Evolutionary conservation across 2,329 filamentous ascomycete species (phyloP), one percentile per base, ranked within the genome.

Genomic region (Pyrenochaeta sp.): DNA sequence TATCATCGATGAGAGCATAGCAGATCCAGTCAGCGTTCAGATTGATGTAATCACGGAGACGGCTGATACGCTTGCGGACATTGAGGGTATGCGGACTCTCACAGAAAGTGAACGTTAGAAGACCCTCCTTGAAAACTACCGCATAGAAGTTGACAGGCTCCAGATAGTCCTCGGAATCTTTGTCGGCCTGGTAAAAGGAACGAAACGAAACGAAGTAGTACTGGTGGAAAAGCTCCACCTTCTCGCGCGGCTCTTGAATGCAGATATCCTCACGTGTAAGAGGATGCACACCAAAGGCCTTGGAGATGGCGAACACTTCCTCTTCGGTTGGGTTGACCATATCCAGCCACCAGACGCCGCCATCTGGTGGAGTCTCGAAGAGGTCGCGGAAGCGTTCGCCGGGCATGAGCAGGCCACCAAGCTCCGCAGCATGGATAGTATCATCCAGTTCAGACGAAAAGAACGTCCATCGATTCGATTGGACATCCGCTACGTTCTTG

Each of bases 121-220:
- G 92, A 6, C 95, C 95, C 79, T 98, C 92, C 19, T 93, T 91
- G 82, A 97, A 98, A 25, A 99, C 95, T 49, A 99, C 88, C 59
- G 97, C 95, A 74, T 98, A 99, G 52, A 97, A 90, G 77, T 98
- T 97, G 81, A 96, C 92, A 0, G 95, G 93, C 71, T 97, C 93
- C 72, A 97, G 90, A 73, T 96, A 96, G 56, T 91, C 87, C 61
- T 91, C 89, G 49, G 90, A 89, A 34, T 89, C 86, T 67, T 91
- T 90, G 67, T 96, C 91, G 65, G 92, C 83, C 53, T 94, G 90
- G 67, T 88, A 91, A 82, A 98, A 99, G 1, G 93, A 97, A 52
- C 94, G 89, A 85, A 98, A 99, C 77, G 92, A 96, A 50, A 97
- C 92, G 77, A 99, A 98, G 80, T 99, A 99, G 81, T 99, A 99